Percentiles rank a stretch among this genome's conserved stretches.
Conservation (phyloP, 306 rosid species). For the Purshia tridentata region DNA sequence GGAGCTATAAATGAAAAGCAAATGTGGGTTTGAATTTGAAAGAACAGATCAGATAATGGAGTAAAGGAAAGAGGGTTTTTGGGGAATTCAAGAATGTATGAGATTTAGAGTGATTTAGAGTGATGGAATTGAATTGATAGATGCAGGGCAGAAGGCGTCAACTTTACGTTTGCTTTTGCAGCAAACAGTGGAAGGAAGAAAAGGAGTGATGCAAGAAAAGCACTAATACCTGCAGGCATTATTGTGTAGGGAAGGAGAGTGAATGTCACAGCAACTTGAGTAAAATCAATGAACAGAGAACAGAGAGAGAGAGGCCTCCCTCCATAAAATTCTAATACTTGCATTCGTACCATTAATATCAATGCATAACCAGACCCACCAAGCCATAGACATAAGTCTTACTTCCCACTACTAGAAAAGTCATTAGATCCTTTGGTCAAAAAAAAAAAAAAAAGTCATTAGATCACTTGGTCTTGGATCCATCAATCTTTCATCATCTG, state of each 20-base stretch:
- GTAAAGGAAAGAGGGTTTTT: slow-evolving; percentile 3
- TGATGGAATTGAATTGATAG: slow-evolving; percentile 32
- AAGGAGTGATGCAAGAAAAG: slow-evolving; percentile 40
- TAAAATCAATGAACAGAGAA: slow-evolving; percentile 35
- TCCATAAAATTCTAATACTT: slow-evolving; percentile 16
- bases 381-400: slow-evolving; percentile 15
- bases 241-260: slow-evolving; percentile 58
- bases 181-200: slow-evolving; percentile 42
- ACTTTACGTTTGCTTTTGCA: slow-evolving; percentile 76
- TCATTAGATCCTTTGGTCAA: slow-evolving; percentile 23
- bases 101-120: slow-evolving; percentile 21
- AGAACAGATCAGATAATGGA: slow-evolving; percentile 5
- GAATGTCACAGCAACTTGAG: slow-evolving; percentile 48
- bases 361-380: slow-evolving; percentile 27
- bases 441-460: slow-evolving; percentile 3
- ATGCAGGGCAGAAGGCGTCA: slow-evolving; percentile 50
- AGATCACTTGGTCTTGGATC: too few species aligned
- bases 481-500: too few species aligned
- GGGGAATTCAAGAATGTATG: slow-evolving; percentile 35
- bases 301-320: slow-evolving; percentile 13
- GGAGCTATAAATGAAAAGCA: slow-evolving; percentile 8
- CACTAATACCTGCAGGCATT: slow-evolving; percentile 62
- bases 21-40: slow-evolving; percentile 8
- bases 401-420: not conserved
- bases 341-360: slow-evolving; percentile 35